phyloP scores from a whole-genome alignment of 2,329 filamentous ascomycete species.

The Tolypocladium paradoxum region DNA sequence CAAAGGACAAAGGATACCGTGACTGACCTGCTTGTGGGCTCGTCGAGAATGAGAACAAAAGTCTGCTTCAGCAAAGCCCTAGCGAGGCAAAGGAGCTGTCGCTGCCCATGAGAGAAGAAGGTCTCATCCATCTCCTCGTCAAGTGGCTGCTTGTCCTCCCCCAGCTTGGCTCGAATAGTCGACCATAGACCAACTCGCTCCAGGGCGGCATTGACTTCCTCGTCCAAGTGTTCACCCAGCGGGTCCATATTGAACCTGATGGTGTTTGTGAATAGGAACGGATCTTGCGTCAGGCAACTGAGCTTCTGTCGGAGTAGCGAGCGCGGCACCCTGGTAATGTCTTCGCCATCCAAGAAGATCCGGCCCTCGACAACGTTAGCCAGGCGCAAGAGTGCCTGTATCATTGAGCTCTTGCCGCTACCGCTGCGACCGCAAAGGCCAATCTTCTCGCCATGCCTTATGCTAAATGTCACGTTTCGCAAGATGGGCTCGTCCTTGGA shows the following conservation, averaged over 20 bases:
- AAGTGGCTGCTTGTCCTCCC: constrained; percentile 21
- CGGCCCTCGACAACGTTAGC: constrained; percentile 30
- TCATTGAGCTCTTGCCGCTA: constrained; percentile 26
- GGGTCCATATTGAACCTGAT: constrained; percentile 36
- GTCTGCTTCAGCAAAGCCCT: constrained; percentile 29
- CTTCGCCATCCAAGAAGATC: constrained; percentile 35
- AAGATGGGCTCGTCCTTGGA: constrained; percentile 8
- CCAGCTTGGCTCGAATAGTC: constrained; percentile 27
- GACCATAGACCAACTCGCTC: constrained; percentile 33
- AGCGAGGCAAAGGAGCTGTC: constrained; percentile 36
- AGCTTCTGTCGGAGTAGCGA: constrained; percentile 18
- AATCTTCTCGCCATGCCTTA: constrained; percentile 25
- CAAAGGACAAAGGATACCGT: no score
- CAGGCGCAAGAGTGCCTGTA: constrained; percentile 36
- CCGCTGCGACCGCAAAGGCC: constrained; percentile 34
- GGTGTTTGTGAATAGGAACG: constrained; percentile 28
- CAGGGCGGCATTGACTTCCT: constrained; percentile 32
- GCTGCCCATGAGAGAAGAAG: constrained; percentile 34
- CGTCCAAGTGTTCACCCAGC: constrained; percentile 23
- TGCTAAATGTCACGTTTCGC: constrained; percentile 16
- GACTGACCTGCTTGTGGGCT: constrained; percentile 16
- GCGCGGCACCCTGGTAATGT: constrained; percentile 18
- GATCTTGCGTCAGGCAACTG: constrained; percentile 37
- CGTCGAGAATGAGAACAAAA: constrained; percentile 29
- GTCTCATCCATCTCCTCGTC: constrained; percentile 20